Conservation (phyloP, 768 basidiomycete genomes). For the Trametes elegans region DNA sequence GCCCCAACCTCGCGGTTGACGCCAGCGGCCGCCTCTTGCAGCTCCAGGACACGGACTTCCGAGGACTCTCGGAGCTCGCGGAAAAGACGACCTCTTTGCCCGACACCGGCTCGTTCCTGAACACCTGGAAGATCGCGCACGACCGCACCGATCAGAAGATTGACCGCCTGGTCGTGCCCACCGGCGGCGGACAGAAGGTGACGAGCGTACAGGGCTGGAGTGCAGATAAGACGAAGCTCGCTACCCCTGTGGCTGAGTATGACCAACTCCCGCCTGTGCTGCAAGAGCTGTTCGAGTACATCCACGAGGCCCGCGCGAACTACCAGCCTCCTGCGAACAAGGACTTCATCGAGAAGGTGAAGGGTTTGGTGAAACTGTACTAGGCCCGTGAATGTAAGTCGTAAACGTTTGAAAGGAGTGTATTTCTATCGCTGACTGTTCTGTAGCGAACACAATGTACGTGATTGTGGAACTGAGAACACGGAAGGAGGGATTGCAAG, state of each 20-base stretch:
- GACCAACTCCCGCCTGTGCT: constrained; percentile 18
- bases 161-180: constrained; percentile 21
- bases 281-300: constrained; percentile 20
- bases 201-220: constrained; percentile 27
- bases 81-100: constrained; percentile 14
- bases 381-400: background rate
- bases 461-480: constrained; percentile 46
- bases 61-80: constrained; percentile 15
- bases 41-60: constrained; percentile 15
- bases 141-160: constrained; percentile 20
- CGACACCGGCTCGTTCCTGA: constrained; percentile 22
- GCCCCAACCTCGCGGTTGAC: constrained; percentile 25
- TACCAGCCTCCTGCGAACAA: constrained; percentile 16
- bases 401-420: too few relatives aligned
- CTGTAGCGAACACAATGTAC: constrained; percentile 38
- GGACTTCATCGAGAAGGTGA: constrained; percentile 13
- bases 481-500: background rate
- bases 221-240: constrained; percentile 16
- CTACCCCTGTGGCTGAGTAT: constrained; percentile 17
- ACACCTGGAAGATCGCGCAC: constrained; percentile 23
- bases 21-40: constrained; percentile 19
- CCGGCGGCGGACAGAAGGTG: background rate
- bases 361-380: constrained; percentile 3
- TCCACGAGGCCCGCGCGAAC: constrained; percentile 15
- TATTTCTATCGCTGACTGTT: background rate